These are phyloP conservation scores for Lactuca sativa DNA, from an alignment of 129 eudicot species.

Conservation along the genomic window DNA sequence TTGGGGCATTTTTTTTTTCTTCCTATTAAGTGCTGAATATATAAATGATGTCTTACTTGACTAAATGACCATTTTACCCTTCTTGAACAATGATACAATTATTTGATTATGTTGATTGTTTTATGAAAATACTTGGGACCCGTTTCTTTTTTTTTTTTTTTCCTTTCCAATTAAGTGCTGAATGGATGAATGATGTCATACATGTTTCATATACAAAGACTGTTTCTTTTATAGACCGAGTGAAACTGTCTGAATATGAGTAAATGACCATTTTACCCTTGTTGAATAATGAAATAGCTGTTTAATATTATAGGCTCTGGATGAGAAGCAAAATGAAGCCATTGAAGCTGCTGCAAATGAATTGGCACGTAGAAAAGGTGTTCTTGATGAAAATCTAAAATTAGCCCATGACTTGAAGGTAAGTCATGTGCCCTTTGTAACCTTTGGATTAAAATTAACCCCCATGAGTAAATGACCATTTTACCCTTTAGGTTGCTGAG, in stretches of 20 bases:
- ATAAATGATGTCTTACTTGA: too few relatives aligned
- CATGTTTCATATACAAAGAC: too few relatives aligned
- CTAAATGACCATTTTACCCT: too few relatives aligned
- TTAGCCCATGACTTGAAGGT: slow-evolving; percentile 85
- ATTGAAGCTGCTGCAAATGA: slow-evolving; percentile 79
- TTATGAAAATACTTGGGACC: too few relatives aligned
- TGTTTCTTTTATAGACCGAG: too few relatives aligned
- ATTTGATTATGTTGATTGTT: too few relatives aligned
- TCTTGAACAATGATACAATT: not conserved
- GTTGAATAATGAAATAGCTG: not conserved
- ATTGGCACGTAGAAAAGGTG: slow-evolving; percentile 76
- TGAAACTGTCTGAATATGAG: too few relatives aligned
- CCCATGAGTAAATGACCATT: not conserved
- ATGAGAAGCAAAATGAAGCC: slow-evolving; percentile 86
- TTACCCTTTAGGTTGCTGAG: slow-evolving; percentile 57
- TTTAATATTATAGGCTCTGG: slow-evolving; percentile 55
- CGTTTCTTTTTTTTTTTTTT: too few relatives aligned
- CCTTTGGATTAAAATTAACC: slow-evolving; percentile 8
- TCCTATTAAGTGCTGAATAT: not conserved
- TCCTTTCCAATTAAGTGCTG: too few relatives aligned
- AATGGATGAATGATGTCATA: too few relatives aligned
- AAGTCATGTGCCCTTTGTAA: slow-evolving; percentile 12
- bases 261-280: too few relatives aligned
- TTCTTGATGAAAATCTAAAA: slow-evolving; percentile 77
- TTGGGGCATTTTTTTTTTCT: not conserved